These are phyloP conservation scores for Trypanosoma conorhini DNA, from an alignment of 208 protist genomes.

Conservation along the genomic window DNA sequence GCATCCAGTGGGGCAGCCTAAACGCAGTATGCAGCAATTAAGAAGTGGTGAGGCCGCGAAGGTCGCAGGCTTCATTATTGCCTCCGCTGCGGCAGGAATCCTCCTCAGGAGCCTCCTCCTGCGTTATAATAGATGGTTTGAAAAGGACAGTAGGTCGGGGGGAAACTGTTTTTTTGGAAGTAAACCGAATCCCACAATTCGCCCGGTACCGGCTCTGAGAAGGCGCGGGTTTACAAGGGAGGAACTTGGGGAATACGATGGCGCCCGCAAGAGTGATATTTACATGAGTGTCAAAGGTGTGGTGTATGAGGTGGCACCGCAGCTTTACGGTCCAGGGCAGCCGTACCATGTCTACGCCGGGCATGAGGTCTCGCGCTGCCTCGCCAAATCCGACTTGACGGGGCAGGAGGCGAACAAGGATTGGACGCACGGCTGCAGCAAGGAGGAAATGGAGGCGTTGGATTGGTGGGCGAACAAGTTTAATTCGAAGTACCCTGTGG, in stretches of 20 bases:
- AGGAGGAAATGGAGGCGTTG: constrained; percentile 71
- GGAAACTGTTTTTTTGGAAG: neutral
- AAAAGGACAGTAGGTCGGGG: neutral
- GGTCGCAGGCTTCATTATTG: neutral
- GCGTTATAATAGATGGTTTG: neutral
- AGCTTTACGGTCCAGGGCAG: constrained; percentile 81
- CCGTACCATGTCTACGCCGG: constrained; percentile 84
- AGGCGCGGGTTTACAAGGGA: constrained; percentile 68
- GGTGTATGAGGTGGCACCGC: constrained; percentile 85
- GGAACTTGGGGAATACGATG: constrained; percentile 68
- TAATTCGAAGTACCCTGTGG: constrained; percentile 78
- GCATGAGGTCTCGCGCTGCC: constrained; percentile 58
- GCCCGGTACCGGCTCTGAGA: constrained; percentile 45
- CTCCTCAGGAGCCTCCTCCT: neutral
- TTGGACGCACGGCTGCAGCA: constrained; percentile 53
- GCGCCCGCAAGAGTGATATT: constrained; percentile 57
- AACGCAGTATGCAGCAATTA: constrained; percentile 28
- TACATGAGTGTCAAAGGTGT: constrained; percentile 77
- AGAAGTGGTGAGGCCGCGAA: neutral
- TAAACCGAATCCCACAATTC: constrained; percentile 29
- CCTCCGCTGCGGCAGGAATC: neutral
- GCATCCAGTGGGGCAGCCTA: constrained; percentile 1
- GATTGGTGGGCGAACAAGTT: constrained; percentile 73
- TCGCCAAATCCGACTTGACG: constrained; percentile 62
- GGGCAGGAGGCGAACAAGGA: constrained; percentile 75